These are phyloP conservation scores for Canavalia gladiata DNA, from an alignment of 306 rosid genomes.

Conservation along the genomic window DNA sequence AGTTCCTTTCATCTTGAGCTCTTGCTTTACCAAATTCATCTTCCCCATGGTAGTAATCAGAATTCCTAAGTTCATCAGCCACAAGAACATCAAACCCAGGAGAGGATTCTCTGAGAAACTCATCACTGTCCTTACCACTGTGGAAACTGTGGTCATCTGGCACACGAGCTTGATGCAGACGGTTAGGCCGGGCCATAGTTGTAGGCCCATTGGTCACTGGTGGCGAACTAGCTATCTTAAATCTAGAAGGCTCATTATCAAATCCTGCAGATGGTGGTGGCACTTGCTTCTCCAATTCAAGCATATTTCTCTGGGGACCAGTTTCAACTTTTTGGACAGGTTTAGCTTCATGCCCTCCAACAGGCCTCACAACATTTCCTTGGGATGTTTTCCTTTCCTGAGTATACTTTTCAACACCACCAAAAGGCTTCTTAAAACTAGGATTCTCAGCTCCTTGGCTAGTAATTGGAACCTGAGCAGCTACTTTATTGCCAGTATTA, in stretches of 20 bases:
- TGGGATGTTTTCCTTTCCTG: constrained; percentile 71
- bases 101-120: constrained; percentile 88
- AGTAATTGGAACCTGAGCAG: constrained; percentile 55
- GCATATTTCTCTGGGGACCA: constrained; percentile 57
- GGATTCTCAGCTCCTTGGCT: constrained; percentile 61
- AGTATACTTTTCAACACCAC: constrained; percentile 59
- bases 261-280: constrained; percentile 50
- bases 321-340: constrained; percentile 59
- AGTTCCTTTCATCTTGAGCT: constrained; percentile 75
- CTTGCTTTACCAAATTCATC: constrained; percentile 76
- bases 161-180: constrained; percentile 59
- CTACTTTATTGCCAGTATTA: constrained; percentile 58
- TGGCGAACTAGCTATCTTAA: constrained; percentile 50
- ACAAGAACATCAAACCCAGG: constrained; percentile 99
- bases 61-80: constrained; percentile 85
- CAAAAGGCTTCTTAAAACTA: constrained; percentile 61
- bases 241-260: constrained; percentile 63
- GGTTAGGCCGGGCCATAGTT: constrained; percentile 55
- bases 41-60: constrained; percentile 80
- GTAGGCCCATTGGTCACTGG: constrained; percentile 64
- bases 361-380: constrained; percentile 51
- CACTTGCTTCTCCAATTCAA: constrained; percentile 60
- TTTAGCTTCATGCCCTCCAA: constrained; percentile 56
- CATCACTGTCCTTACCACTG: constrained; percentile 90
- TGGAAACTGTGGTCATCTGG: constrained; percentile 76